Conservation (phyloP, 1,139 yeast genomes). For the Protomyces inundatus region DNA sequence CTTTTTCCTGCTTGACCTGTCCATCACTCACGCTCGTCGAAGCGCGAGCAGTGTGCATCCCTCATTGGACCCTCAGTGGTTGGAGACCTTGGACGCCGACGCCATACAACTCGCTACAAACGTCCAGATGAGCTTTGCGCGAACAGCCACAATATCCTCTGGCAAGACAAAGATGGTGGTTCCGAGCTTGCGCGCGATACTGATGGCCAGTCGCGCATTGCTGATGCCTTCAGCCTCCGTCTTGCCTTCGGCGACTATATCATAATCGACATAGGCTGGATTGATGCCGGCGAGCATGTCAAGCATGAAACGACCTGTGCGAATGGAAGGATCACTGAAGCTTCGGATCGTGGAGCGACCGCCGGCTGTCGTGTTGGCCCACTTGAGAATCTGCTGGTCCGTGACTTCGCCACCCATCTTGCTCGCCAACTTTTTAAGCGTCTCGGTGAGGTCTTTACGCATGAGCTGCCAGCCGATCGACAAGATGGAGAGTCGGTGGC, state of each 20-base stretch:
- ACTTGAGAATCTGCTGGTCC: constrained; percentile 78
- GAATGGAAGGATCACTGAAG: constrained; percentile 71
- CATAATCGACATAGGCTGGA: constrained; percentile 97
- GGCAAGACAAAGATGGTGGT: constrained; percentile 98
- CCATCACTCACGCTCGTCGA: no score
- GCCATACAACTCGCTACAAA: constrained; percentile 91
- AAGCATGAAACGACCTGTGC: constrained; percentile 73
- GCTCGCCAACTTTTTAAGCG: constrained; percentile 62
- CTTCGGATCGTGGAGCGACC: constrained; percentile 68
- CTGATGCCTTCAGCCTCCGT: constrained; percentile 85
- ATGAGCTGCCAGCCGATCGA: constrained; percentile 99
- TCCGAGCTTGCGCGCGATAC: constrained; percentile 96
- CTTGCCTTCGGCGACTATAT: constrained; percentile 70
- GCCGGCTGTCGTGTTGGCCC: constrained; percentile 84
- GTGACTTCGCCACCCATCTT: constrained; percentile 67
- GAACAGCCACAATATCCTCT: constrained; percentile 96
- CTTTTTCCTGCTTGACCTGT: no score
- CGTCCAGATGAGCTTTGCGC: constrained; percentile 86
- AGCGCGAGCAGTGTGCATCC: no score
- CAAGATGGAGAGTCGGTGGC: constrained; percentile 78
- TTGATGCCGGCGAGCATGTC: constrained; percentile 89
- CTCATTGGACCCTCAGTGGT: neutral
- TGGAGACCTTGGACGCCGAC: neutral
- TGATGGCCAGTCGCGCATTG: constrained; percentile 87
- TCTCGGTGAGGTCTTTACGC: constrained; percentile 88